Evolutionary conservation across 352 stramenopile genomes (phyloP).

Genomic region (Phytophthora capsici): DNA sequence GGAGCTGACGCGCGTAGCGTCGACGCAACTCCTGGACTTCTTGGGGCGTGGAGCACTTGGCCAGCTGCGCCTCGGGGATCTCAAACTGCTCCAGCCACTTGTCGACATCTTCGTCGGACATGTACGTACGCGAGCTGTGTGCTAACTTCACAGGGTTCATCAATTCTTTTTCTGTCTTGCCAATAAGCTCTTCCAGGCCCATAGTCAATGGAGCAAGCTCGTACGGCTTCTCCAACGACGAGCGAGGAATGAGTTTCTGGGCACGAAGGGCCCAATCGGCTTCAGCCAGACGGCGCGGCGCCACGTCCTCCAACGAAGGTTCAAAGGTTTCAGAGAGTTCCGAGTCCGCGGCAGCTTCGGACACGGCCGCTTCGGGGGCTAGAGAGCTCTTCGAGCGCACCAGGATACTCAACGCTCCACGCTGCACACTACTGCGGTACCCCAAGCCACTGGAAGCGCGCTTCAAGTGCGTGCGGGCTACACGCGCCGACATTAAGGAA

Average conservation of each 20-base stretch:
- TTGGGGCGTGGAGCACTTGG: constrained; percentile 50
- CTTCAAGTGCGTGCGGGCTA: constrained; percentile 25
- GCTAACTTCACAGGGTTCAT: constrained; percentile 12
- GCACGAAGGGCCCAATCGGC: constrained; percentile 72
- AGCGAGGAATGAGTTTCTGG: constrained; percentile 53
- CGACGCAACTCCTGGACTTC: constrained; percentile 66
- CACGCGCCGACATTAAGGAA: constrained; percentile 30
- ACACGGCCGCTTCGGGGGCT: constrained; percentile 20
- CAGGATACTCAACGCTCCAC: constrained; percentile 14
- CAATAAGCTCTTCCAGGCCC: constrained; percentile 29
- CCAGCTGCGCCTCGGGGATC: constrained; percentile 58
- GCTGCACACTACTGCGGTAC: constrained; percentile 7
- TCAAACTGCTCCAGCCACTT: constrained; percentile 71
- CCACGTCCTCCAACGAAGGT: constrained; percentile 5
- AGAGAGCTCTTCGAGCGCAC: constrained; percentile 42
- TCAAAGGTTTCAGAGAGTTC: constrained; percentile 27
- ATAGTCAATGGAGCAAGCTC: constrained; percentile 35
- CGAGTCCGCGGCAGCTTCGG: constrained; percentile 19
- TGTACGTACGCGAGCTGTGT: constrained; percentile 44
- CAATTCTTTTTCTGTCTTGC: constrained; percentile 18
- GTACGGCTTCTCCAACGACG: constrained; percentile 49
- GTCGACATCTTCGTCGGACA: constrained; percentile 76
- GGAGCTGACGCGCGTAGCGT: constrained; percentile 77
- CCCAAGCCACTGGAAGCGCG: constrained; percentile 11
- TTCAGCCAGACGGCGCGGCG: constrained; percentile 33